Base-by-base conservation (phyloP, 2,329 filamentous ascomycete genomes). In the Trichoderma sp. region DNA sequence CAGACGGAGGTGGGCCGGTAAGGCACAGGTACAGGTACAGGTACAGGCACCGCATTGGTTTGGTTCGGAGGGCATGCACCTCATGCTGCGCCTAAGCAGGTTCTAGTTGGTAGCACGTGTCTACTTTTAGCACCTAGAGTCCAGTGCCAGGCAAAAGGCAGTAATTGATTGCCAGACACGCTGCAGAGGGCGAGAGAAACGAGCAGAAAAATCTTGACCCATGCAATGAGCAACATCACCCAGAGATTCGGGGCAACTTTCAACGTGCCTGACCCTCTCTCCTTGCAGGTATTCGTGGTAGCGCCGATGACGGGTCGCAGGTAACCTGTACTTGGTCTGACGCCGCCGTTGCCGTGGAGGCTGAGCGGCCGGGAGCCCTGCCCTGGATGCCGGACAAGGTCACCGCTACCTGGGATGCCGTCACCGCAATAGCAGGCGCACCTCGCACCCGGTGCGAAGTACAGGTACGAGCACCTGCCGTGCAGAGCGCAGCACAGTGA, bases 291-390 rank as follows among this genome's bases (percentile, higher is more conserved):
- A 39, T 39, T 14, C 10, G 34, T 61, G 43, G 14, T 54, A 26
- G 59, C 43, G 39, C 7, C 15, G 9, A 30, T 21, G 10, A 15
- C 21, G 7, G 48, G 30, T 1, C 19, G 7, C 26, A 54, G 41
- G 59, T 63, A 63, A 24, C 59, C 59, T 63, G 50, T 63, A 63
- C 59, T 63, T 63, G 34, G 50, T 55, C 48, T 55, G 26, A 47
- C 59, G 41, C 28, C 59, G 41, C 43, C 50, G 59, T 63, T 63
- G 50, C 59, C 50, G 59, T 52, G 61, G 61, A 50, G 61, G 61
- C 61, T 64, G 61, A 64, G 60, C 61, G n/a, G 44, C 52, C 44
- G 51, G 51, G 43, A 50, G 17, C 52, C 51, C 52, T 64, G 61
- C 43, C 52, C 61, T 64, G 21, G 61, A 39, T 52, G 51, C 61